Conservation (phyloP, 108 stramenopile genomes). For the Nannochloropsis gaditana region DNA sequence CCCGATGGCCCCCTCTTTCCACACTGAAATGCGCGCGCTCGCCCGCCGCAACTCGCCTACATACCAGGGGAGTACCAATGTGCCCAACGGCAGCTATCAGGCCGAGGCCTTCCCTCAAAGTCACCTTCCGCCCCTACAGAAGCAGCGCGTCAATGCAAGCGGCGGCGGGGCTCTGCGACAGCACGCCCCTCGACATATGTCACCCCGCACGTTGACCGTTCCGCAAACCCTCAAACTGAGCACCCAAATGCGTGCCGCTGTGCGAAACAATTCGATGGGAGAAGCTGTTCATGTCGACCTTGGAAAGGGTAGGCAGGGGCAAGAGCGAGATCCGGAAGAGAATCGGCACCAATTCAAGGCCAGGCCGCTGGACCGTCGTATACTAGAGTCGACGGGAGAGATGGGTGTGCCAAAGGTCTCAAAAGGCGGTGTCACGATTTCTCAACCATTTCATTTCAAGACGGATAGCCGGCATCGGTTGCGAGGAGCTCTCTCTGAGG, state of each 20-base stretch:
- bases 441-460: conserved; percentile 2
- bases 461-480: not conserved
- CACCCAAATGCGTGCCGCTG: not conserved
- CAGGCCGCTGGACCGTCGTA: not conserved
- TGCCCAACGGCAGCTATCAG: not conserved
- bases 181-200: not conserved
- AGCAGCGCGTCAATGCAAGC: not conserved
- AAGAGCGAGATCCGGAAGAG: not conserved
- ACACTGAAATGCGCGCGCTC: not conserved
- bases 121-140: not conserved
- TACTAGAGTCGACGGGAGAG: not conserved
- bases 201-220: not conserved
- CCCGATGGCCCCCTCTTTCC: not conserved
- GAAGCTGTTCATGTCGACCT: not conserved
- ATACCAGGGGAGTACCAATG: not conserved
- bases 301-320: not conserved
- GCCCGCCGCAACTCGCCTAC: not conserved
- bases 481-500: not conserved
- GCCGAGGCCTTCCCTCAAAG: not conserved
- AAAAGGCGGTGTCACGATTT: not conserved
- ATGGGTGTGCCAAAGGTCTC: not conserved
- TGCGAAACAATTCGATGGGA: not conserved
- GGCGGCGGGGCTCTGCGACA: not conserved
- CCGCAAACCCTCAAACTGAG: not conserved
- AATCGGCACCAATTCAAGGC: not conserved